These are phyloP conservation scores for Bonia amplexicaulis DNA, from an alignment of 176 grass and related monocot species.

Conservation along the genomic window DNA sequence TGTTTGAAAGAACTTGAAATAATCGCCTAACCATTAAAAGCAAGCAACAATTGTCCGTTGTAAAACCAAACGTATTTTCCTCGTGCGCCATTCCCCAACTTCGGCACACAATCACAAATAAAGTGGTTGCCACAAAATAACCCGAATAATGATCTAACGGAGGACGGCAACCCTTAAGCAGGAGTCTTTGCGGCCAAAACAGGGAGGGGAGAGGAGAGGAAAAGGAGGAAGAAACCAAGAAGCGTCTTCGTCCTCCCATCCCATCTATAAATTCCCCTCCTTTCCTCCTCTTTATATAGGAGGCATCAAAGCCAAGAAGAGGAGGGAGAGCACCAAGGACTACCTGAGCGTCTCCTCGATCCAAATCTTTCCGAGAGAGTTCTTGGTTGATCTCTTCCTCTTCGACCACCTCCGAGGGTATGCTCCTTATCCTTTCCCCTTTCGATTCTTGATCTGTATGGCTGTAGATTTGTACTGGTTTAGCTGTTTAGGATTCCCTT, in stretches of 20 bases:
- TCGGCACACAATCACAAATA: background rate
- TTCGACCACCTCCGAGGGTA: constrained; percentile 42
- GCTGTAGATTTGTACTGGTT: background rate
- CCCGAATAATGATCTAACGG: background rate
- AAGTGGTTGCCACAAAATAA: constrained; percentile 17
- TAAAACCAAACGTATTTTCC: background rate
- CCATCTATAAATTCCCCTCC: constrained; percentile 46
- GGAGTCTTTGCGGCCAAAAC: constrained; percentile 17
- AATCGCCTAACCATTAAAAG: background rate
- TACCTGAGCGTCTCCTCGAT: constrained; percentile 18
- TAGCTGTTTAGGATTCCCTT: background rate
- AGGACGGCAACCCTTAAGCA: background rate
- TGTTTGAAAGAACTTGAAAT: too few relatives aligned
- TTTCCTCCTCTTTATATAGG: constrained; percentile 11
- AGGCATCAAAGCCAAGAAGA: constrained; percentile 17
- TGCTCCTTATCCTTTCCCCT: background rate
- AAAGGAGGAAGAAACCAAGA: constrained; percentile 8
- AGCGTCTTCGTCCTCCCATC: constrained; percentile 30
- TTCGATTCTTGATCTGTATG: background rate
- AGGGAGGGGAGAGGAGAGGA: background rate
- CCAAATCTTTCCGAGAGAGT: constrained; percentile 18
- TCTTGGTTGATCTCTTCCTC: constrained; percentile 58
- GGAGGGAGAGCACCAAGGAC: constrained; percentile 39
- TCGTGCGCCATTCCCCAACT: background rate
- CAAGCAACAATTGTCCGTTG: background rate